Conservation (phyloP, 1,139 yeast genomes). For the Zygoascus sp. region DNA sequence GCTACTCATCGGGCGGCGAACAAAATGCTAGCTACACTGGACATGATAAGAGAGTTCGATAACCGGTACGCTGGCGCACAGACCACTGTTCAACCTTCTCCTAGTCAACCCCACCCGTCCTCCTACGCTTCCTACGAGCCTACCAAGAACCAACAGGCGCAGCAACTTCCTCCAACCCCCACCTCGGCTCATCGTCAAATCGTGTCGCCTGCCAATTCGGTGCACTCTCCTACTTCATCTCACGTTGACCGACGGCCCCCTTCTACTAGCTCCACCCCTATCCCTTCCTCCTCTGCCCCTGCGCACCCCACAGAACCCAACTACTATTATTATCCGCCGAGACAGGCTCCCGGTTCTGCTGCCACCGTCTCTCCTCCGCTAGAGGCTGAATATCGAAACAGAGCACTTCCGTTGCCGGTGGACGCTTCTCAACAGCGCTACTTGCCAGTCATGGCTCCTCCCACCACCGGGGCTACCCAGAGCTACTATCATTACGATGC, state of each 20-base stretch:
- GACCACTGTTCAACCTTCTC: constrained; percentile 3
- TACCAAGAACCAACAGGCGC: background rate
- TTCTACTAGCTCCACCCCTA: constrained; percentile 4
- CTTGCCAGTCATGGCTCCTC: constrained; percentile 3
- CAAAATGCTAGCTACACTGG: constrained; percentile 10
- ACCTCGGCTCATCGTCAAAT: constrained; percentile 3
- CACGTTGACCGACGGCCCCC: background rate
- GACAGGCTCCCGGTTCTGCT: constrained; percentile 1
- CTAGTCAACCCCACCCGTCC: background rate
- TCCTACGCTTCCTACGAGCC: background rate
- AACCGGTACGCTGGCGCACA: constrained; percentile 11
- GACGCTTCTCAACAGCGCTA: background rate
- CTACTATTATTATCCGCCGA: constrained; percentile 8
- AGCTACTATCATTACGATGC: constrained; percentile 9
- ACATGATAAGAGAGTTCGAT: constrained; percentile 11
- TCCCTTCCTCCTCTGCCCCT: constrained; percentile 4
- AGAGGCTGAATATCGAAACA: constrained; percentile 2
- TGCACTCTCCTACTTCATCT: background rate
- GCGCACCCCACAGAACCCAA: background rate
- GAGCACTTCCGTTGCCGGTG: constrained; percentile 8
- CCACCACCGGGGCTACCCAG: background rate
- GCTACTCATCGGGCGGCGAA: background rate
- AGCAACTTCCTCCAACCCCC: constrained; percentile 8
- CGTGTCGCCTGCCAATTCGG: constrained; percentile 1
- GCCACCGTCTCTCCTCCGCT: constrained; percentile 10